Percentiles rank a stretch among this genome's conserved stretches.
phyloP scores from a whole-genome alignment of 352 stramenopile genomes.

The Phytophthora pisi region DNA sequence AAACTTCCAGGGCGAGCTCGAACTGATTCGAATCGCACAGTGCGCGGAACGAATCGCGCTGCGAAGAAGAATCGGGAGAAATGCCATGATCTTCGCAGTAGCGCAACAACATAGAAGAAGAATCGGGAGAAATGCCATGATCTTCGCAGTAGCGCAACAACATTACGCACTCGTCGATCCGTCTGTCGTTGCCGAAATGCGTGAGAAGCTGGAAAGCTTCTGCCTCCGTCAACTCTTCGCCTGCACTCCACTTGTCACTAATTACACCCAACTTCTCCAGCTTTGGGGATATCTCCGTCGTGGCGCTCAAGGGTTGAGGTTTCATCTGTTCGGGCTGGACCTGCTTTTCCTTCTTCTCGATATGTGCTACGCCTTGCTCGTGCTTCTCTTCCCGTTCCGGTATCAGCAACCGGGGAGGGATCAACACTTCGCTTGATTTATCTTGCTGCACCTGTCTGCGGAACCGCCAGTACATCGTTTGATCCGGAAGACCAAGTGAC shows the following conservation, averaged over 20 bases:
- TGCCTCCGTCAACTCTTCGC: not conserved
- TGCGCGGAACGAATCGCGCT: not conserved
- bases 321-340: not conserved
- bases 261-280: not conserved
- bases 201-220: slow-evolving; percentile 3
- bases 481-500: slow-evolving; percentile 51
- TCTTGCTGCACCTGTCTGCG: slow-evolving; percentile 19
- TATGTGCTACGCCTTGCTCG: not conserved
- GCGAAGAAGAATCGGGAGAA: slow-evolving; percentile 20
- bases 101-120: no score
- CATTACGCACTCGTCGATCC: slow-evolving; percentile 48
- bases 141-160: slow-evolving; percentile 56
- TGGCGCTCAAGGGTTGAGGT: not conserved
- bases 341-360: not conserved
- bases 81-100: slow-evolving; percentile 5
- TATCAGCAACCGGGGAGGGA: slow-evolving; percentile 4
- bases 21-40: slow-evolving; percentile 2
- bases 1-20: slow-evolving; percentile 4
- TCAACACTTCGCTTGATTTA: not conserved
- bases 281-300: not conserved
- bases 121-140: slow-evolving; percentile 37
- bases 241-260: not conserved
- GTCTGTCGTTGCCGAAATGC: not conserved
- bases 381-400: not conserved
- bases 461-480: slow-evolving; percentile 65